Conservation (phyloP, 257 asterid genomes). For the Solanum pimpinellifolium region DNA sequence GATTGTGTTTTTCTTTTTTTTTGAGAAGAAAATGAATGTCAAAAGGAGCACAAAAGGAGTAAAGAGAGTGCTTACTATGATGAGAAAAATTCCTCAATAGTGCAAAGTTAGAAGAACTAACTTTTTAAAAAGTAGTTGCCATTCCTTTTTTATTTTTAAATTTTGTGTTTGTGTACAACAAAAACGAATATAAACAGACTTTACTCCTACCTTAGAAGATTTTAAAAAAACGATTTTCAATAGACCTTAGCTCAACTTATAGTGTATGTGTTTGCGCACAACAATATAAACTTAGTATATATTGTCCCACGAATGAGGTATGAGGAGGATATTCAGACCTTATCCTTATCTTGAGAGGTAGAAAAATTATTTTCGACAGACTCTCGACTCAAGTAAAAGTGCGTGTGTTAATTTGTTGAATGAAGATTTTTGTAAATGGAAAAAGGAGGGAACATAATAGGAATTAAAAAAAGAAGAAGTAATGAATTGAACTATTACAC, state of each 20-base stretch:
- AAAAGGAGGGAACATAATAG: conserved; percentile 49
- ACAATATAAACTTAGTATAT: not conserved
- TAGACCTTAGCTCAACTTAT: not conserved
- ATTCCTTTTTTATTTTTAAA: not conserved
- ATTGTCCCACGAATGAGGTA: not conserved
- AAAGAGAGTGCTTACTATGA: conserved; percentile 43
- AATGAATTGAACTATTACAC: not conserved
- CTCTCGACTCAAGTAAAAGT: no score
- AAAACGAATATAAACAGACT: not conserved
- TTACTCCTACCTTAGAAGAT: no score
- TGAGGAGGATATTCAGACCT: not conserved
- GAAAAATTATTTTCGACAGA: no score
- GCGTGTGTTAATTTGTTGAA: not conserved
- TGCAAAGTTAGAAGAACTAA: conserved; percentile 31
- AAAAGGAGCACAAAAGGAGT: conserved; percentile 8
- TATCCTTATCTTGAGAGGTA: not conserved
- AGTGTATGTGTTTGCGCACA: not conserved
- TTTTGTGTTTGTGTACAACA: not conserved
- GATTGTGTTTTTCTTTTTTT: not conserved
- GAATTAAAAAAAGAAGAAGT: conserved; percentile 2
- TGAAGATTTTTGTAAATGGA: conserved; percentile 20
- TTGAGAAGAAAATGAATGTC: not conserved
- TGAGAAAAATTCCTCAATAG: conserved; percentile 24
- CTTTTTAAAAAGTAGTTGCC: conserved; percentile 44
- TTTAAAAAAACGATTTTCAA: accelerated